phyloP scores from a whole-genome alignment of 257 asterid species.

The Paulownia fortunei region DNA sequence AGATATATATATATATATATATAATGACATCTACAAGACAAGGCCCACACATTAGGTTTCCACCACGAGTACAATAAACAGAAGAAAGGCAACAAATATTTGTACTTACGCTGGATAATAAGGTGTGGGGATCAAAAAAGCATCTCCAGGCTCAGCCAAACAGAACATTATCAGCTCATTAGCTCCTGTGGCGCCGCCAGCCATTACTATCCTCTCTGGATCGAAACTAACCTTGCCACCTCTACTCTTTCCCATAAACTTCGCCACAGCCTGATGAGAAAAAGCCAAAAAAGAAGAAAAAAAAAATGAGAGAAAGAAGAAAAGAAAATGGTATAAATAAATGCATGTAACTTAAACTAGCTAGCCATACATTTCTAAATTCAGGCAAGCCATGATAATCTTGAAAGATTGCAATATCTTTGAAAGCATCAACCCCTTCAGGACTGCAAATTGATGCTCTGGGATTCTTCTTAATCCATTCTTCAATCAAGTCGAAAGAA shows the following conservation, averaged over 20 bases:
- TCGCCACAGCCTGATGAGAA: slow-evolving; percentile 67
- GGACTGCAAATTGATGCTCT: slow-evolving; percentile 70
- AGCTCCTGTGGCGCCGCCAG: slow-evolving; percentile 93
- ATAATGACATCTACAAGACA: too few relatives aligned
- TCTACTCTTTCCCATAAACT: slow-evolving; percentile 69
- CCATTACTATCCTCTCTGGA: slow-evolving; percentile 77
- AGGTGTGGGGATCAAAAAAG: slow-evolving; percentile 77
- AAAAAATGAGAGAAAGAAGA: background rate
- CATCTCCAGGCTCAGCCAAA: slow-evolving; percentile 82
- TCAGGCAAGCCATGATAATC: slow-evolving; percentile 84
- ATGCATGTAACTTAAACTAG: background rate
- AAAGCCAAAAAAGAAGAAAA: background rate
- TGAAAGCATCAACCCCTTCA: slow-evolving; percentile 65
- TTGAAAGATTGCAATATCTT: slow-evolving; percentile 64
- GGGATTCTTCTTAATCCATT: slow-evolving; percentile 73
- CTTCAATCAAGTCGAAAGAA: slow-evolving; percentile 54
- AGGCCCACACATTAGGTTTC: too few relatives aligned
- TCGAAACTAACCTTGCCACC: slow-evolving; percentile 66
- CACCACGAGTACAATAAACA: too few relatives aligned
- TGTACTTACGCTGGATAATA: slow-evolving; percentile 82
- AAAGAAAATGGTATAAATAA: background rate
- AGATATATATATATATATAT: too few relatives aligned
- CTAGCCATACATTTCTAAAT: slow-evolving; percentile 67
- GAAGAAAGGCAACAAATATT: background rate
- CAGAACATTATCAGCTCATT: slow-evolving; percentile 66